Percentiles rank a stretch among this genome's conserved stretches.
These are phyloP conservation scores for Albatrellus ellisii DNA, from an alignment of 768 basidiomycete species.

Conservation along the genomic window DNA sequence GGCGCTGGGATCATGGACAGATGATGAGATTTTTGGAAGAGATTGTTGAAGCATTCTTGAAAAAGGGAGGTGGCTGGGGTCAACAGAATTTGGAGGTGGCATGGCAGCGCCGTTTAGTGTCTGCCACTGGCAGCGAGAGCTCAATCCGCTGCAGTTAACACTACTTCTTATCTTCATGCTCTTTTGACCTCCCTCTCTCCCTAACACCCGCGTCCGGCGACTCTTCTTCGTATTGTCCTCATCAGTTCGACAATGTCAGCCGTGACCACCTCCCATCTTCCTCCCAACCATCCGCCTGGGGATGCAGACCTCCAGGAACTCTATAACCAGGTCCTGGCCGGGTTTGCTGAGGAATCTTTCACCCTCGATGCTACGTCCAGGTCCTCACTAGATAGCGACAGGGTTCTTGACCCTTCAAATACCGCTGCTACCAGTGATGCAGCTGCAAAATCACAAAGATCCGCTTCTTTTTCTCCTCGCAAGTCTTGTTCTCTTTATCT, in stretches of 20 bases:
- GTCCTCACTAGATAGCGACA: no score
- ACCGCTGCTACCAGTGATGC: no score
- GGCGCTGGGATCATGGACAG: slow-evolving; percentile 44
- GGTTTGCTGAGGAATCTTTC: slow-evolving; percentile 41
- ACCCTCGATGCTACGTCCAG: slow-evolving; percentile 15
- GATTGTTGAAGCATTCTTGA: background rate
- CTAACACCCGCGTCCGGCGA: background rate
- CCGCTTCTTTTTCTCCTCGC: background rate
- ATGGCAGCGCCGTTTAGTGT: background rate
- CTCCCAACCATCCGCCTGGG: slow-evolving; percentile 26
- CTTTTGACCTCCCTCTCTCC: background rate
- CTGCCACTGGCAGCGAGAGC: background rate
- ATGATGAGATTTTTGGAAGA: slow-evolving; percentile 32
- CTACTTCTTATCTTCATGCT: background rate
- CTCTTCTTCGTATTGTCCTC: background rate
- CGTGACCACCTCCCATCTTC: slow-evolving; percentile 4
- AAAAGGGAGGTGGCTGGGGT: background rate
- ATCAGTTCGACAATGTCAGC: slow-evolving; percentile 6
- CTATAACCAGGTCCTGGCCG: slow-evolving; percentile 65
- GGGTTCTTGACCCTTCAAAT: no score
- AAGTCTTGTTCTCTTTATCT: background rate
- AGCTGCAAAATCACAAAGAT: background rate
- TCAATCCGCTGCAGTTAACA: background rate
- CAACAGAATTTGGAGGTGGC: background rate
- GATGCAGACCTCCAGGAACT: slow-evolving; percentile 64